Base-by-base conservation (phyloP, 2,329 filamentous ascomycete species). In the Botrytis aclada region DNA sequence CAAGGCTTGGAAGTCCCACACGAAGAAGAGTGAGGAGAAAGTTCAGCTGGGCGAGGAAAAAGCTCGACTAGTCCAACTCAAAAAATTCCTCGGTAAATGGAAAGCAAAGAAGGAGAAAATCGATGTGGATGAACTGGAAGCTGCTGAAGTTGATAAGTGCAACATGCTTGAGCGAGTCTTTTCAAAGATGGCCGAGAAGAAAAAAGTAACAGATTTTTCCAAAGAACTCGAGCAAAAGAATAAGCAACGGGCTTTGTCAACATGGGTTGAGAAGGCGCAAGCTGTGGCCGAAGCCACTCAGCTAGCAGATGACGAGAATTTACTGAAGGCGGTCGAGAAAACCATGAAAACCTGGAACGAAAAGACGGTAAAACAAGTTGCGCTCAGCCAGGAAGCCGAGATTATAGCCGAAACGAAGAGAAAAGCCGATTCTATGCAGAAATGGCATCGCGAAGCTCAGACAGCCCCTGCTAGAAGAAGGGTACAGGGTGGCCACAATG, bases 1-100 rank as follows among this genome's bases (percentile, higher is more conserved):
- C 81, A 88, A 88, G 73, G 88, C 88, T 12, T 94, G 92, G 92
- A 85, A 87, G 39, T 86, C 89, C 73, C 88, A 92, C 71, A 91
- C 90, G 18, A 76, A 76, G 64, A 77, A 77, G 22, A 81, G 79
- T 65, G 80, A 81, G 72, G 78, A 85, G 60, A 86, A 86, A 76
- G 82, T 84, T 22, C 75, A 77, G 58, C 76, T 77, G 14, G 80
- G 80, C 67, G 79, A 81, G 72, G 77, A 85, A 60, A 86, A 86
- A 76, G 83, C 84, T 18, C 83, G 85, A 61, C 81, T 86, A 47
- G 85, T 89, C 72, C 82, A 86, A 29, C 77, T 88, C 12, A 84
- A 82, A 64, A 88, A 86, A 73, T 89, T 88, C 69, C 83, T 91
- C 66, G 79, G 79, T 9, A 77, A 82, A n/a, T 91, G 88, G 80